A percentile compares a stretch with the other conserved stretches of the same genome.
Evolutionary conservation across 2,329 filamentous ascomycete genomes (phyloP).

Genomic region (Fulvia fulva): DNA sequence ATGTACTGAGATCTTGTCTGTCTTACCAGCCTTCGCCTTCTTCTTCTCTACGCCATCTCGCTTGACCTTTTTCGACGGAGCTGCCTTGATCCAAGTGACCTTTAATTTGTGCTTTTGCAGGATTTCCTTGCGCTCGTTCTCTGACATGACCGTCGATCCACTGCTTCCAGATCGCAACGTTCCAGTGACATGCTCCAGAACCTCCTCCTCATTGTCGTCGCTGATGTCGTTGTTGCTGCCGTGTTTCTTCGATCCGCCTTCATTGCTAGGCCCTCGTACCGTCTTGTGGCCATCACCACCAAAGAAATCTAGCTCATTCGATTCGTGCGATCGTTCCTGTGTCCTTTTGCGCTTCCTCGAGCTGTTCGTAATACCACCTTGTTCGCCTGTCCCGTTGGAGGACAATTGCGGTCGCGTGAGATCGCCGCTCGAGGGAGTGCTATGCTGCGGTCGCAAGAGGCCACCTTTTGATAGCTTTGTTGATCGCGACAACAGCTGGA

Average conservation of each 20-base stretch:
- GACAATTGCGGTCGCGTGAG: conserved; percentile 66
- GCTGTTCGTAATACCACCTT: conserved; percentile 24
- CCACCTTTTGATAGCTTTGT: conserved; percentile 53
- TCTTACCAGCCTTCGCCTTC: conserved; percentile 17
- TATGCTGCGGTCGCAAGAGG: conserved; percentile 34
- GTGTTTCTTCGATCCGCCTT: not conserved
- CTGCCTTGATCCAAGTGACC: conserved; percentile 28
- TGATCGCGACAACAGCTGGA: conserved; percentile 68
- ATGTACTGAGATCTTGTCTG: conserved; percentile 59
- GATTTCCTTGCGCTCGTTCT: conserved; percentile 27
- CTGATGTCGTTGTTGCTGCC: not conserved
- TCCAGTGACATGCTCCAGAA: not conserved
- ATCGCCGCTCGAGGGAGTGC: conserved; percentile 62
- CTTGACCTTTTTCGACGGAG: conserved; percentile 37
- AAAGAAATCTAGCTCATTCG: conserved; percentile 44
- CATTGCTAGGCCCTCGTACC: not conserved
- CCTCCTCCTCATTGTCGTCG: not conserved
- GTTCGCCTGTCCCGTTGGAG: conserved; percentile 26
- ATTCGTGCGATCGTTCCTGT: conserved; percentile 39
- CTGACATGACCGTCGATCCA: conserved; percentile 1
- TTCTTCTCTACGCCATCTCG: conserved; percentile 48
- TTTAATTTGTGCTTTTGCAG: conserved; percentile 36
- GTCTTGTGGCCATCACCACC: conserved; percentile 16
- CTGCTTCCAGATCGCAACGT: not conserved
- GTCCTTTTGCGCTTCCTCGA: not conserved